Evolutionary conservation across 108 stramenopile genomes (phyloP).

Genomic region (Cyclostephanos tholiformis): DNA sequence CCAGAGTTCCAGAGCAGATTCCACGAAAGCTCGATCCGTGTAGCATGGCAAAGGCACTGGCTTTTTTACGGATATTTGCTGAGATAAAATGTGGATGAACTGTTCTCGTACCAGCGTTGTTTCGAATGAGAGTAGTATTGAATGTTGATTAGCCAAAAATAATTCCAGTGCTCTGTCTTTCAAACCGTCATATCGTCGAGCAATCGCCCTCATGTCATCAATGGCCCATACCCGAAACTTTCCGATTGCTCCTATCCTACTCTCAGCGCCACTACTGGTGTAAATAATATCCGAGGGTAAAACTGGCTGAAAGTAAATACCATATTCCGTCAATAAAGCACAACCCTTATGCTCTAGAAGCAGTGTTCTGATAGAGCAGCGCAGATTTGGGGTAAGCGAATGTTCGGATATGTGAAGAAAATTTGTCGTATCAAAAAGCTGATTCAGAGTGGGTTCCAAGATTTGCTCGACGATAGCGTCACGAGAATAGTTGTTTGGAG

Average conservation of each 20-base stretch:
- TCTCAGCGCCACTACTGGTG: neutral
- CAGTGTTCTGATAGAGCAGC: slow-evolving; percentile 52
- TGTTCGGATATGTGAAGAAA: slow-evolving; percentile 70
- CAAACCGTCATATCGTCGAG: slow-evolving; percentile 77
- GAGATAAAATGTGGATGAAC: slow-evolving; percentile 63
- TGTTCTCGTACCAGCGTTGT: slow-evolving; percentile 71
- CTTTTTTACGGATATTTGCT: slow-evolving; percentile 13
- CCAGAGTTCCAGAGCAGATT: slow-evolving; percentile 70
- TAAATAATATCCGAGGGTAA: slow-evolving; percentile 34
- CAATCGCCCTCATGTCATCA: slow-evolving; percentile 64
- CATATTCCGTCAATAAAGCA: slow-evolving; percentile 63
- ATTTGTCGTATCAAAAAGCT: slow-evolving; percentile 68
- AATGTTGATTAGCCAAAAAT: slow-evolving; percentile 59
- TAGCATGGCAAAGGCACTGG: slow-evolving; percentile 55
- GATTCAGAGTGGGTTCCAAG: slow-evolving; percentile 61
- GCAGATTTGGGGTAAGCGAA: slow-evolving; percentile 51
- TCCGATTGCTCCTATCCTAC: slow-evolving; percentile 1
- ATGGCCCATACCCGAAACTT: slow-evolving; percentile 49
- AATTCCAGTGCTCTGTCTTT: slow-evolving; percentile 81
- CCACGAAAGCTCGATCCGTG: slow-evolving; percentile 81
- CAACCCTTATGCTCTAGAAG: slow-evolving; percentile 63
- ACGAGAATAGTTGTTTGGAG: slow-evolving; percentile 30
- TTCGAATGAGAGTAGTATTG: slow-evolving; percentile 71
- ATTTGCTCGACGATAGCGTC: slow-evolving; percentile 49
- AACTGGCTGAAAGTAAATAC: slow-evolving; percentile 78